phyloP scores from a whole-genome alignment of 2,329 filamentous ascomycete genomes.

The Xylaria sp. region DNA sequence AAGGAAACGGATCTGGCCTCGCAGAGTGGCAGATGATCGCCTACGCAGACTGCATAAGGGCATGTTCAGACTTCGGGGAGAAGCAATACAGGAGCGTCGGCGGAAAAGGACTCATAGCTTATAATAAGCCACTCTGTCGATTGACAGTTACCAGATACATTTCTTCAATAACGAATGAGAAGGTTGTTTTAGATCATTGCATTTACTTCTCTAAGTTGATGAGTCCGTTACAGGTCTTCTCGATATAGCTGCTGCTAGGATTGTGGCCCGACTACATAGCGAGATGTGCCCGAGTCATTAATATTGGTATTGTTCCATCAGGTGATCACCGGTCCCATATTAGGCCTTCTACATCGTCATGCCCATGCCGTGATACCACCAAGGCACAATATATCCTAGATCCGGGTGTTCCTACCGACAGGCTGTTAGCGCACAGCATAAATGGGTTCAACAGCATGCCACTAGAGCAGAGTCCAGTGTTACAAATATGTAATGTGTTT shows the following conservation, averaged over 20 bases:
- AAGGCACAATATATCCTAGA: constrained; percentile 36
- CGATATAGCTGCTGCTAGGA: too few species aligned
- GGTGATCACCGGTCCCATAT: background rate
- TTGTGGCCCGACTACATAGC: background rate
- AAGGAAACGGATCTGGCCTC: background rate
- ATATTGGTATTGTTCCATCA: background rate
- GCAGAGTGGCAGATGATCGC: background rate
- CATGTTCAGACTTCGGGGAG: background rate
- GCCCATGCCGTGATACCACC: constrained; percentile 38
- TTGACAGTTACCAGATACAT: background rate
- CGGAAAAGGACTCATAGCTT: background rate
- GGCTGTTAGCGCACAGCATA: constrained; percentile 14
- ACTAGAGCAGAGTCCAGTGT: too few species aligned
- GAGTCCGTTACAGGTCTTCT: background rate
- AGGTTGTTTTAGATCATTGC: background rate
- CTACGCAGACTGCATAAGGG: too few species aligned
- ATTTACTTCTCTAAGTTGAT: background rate
- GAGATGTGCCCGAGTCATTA: background rate
- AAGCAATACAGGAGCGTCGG: background rate
- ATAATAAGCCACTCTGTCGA: background rate
- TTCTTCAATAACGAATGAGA: background rate
- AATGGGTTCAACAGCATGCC: background rate
- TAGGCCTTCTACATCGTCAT: constrained; percentile 21
- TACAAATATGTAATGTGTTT: background rate
- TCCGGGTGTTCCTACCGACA: constrained; percentile 25